phyloP scores from a whole-genome alignment of 768 basidiomycete genomes.

The Suillus paluster region DNA sequence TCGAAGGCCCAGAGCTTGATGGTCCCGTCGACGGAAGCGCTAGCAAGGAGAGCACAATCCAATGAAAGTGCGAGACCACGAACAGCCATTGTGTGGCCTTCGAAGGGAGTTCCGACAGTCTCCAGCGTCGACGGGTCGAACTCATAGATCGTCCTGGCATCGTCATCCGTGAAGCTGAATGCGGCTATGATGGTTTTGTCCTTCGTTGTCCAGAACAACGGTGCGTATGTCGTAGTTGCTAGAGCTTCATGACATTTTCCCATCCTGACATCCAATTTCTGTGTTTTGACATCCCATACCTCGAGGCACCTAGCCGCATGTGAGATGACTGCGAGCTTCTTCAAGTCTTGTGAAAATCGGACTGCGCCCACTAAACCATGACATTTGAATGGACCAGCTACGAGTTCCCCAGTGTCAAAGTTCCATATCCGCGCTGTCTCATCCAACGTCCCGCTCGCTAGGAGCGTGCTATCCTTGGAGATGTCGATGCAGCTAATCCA shows the following conservation, averaged over 20 bases:
- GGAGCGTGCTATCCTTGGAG: neutral
- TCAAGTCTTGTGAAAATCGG: neutral
- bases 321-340: neutral
- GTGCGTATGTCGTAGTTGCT: too few species aligned
- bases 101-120: neutral
- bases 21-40: too few species aligned
- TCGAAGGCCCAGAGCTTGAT: too few species aligned
- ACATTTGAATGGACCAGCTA: neutral
- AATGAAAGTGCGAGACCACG: too few species aligned
- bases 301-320: neutral
- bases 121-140: neutral
- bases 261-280: neutral
- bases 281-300: neutral
- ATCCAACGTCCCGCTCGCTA: neutral
- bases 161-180: neutral
- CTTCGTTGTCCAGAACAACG: neutral
- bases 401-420: neutral
- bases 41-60: too few species aligned
- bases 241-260: neutral
- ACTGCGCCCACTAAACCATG: neutral
- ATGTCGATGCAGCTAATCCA: neutral
- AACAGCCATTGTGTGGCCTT: neutral
- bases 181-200: neutral
- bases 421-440: too few species aligned
- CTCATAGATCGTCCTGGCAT: neutral